Evolutionary conservation across 2,329 filamentous ascomycete species (phyloP), one percentile per base, ranked within the genome.

Genomic region (Fusarium praegraminearum): DNA sequence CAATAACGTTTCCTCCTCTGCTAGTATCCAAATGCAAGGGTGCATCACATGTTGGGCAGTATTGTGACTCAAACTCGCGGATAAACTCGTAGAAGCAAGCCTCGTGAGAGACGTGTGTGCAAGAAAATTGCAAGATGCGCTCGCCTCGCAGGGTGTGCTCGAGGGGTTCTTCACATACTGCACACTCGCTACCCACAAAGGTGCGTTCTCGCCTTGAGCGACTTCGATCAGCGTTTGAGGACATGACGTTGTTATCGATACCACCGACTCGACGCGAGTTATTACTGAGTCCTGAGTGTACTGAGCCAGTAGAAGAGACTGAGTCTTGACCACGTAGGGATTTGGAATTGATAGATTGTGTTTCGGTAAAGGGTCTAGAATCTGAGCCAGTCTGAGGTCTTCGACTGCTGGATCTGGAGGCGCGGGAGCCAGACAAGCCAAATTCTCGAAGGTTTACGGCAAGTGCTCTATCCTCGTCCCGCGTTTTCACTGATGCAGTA

Each of bases 11-110:
- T 70, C 94, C 94, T 63, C 94, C 94, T 69, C 96, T 89, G 78
- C 93, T 97, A 9, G 94, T 96, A 80, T 99, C 96, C 44, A 99
- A 84, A 67, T 94, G 93, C 54, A 99, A 83, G 22, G 96, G 94
- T 69, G 94, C 92, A 83, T 97, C 92, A 81, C 96, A 99, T 70
- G 93, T 92, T 30, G 96, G 96, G 81, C 96, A 99, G 76, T 93
- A 94, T 76, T 98, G 94, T 55, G 93, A 93, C 73, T 98, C 94
- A 62, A 95, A 92, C 77, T 98, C 95, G 76, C 93, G 92, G 75
- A 99, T 97, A 78, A 97, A 98, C 80, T 99, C 96, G 82, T 98
- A 98, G 78, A 99, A 98, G 81, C 96, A 99, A 36, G 95, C 96
- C 80, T 98, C 96, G 78, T 99, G 96, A 13, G 95, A 94, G 64